Evolutionary conservation across 2,329 filamentous ascomycete species (phyloP).

Genomic region (Verticillium klebahnii): DNA sequence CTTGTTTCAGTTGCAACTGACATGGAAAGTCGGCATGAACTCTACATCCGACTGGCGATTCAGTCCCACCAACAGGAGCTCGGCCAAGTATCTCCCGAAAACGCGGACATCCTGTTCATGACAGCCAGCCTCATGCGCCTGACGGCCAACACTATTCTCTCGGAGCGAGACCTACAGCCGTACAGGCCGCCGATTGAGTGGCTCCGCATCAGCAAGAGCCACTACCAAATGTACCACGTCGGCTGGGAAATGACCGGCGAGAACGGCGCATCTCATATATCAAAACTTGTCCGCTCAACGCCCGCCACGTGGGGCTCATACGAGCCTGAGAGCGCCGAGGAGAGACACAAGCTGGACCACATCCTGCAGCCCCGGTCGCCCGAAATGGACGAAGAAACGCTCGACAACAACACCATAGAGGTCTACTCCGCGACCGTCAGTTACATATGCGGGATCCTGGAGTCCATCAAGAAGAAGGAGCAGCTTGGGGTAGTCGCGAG

Average conservation of each 20-base stretch:
- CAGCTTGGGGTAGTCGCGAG: constrained; percentile 5
- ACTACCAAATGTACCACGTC: background rate
- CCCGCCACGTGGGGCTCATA: background rate
- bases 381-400: background rate
- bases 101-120: background rate
- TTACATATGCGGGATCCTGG: constrained; percentile 15
- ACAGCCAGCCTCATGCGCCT: background rate
- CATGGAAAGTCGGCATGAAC: background rate
- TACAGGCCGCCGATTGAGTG: background rate
- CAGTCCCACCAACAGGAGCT: background rate
- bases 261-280: background rate
- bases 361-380: background rate
- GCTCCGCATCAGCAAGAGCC: background rate
- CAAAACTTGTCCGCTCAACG: background rate
- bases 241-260: background rate
- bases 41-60: background rate
- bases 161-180: background rate
- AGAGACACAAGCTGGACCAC: background rate
- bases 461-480: constrained; percentile 6
- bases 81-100: background rate
- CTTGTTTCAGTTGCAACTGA: background rate
- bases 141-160: background rate
- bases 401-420: background rate
- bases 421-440: constrained; percentile 1
- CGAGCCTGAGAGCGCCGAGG: background rate